A percentile compares a stretch with the other conserved stretches of the same genome.
Evolutionary conservation across 225 moss, liverwort and hornwort species (phyloP).

Genomic region (Marchantia paleacea): DNA sequence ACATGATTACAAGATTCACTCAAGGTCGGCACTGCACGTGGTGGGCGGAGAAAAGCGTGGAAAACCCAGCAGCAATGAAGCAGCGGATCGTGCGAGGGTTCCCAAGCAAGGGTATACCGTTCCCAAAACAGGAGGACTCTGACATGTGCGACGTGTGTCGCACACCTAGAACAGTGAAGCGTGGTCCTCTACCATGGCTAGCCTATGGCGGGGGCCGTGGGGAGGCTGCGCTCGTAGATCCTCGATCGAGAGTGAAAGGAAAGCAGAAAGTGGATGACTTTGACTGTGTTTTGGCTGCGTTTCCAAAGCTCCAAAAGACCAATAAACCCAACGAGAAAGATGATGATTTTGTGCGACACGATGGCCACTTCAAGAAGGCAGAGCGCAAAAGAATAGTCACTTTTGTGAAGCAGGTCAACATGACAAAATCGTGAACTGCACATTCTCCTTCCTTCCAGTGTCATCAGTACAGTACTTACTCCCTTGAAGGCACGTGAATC

Average conservation of each 20-base stretch:
- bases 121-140: background rate
- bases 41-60: background rate
- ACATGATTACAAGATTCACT: background rate
- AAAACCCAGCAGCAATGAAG: background rate
- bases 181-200: constrained; percentile 22
- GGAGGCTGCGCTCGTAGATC: constrained; percentile 17
- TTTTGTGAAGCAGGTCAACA: constrained; percentile 36
- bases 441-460: background rate
- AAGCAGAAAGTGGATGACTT: background rate
- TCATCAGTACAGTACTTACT: background rate
- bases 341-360: constrained; percentile 27
- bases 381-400: constrained; percentile 24
- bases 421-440: constrained; percentile 15
- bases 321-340: background rate
- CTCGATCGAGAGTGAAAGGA: background rate
- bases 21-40: constrained; percentile 2
- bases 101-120: constrained; percentile 3
- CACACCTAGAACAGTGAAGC: background rate
- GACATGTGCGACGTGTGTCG: constrained; percentile 4
- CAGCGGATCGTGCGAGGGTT: constrained; percentile 9
- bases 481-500: background rate
- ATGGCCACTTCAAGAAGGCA: constrained; percentile 31
- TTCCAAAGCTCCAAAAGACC: background rate
- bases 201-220: constrained; percentile 31
- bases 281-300: background rate